phyloP scores from a whole-genome alignment of 2,329 filamentous ascomycete species.

The Colletotrichum sp. region DNA sequence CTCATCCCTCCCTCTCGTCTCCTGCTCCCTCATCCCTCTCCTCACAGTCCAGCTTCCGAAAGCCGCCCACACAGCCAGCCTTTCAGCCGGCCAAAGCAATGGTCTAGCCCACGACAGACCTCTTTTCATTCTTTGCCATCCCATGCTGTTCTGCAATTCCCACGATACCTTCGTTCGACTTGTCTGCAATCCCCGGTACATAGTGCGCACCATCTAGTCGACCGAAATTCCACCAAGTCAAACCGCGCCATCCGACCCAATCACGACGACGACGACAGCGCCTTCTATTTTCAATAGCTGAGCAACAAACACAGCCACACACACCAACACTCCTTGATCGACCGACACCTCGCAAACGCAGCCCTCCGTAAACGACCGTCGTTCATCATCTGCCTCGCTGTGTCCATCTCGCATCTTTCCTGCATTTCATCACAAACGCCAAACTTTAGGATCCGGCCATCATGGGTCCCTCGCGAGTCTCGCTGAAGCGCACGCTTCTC shows the following conservation, averaged over 20 bases:
- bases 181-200: not conserved
- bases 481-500: conserved; percentile 60
- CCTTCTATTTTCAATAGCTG: not conserved
- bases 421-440: not conserved
- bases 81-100: conserved; percentile 6
- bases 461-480: conserved; percentile 14
- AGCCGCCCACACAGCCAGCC: not conserved
- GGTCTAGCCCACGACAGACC: conserved; percentile 8
- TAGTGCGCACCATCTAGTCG: not conserved
- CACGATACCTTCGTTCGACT: conserved; percentile 10
- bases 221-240: not conserved
- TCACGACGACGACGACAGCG: not conserved
- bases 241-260: not conserved
- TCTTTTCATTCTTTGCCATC: not conserved
- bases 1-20: conserved; percentile 15
- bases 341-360: not conserved
- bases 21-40: conserved; percentile 15
- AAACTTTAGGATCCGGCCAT: not conserved
- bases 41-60: not conserved
- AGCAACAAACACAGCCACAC: not conserved
- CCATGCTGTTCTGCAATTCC: not conserved
- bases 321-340: not conserved
- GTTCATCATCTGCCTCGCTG: not conserved
- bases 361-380: not conserved
- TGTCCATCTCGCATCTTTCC: not conserved